Conservation (phyloP, 352 stramenopile genomes). For the Pythium oligandrum region DNA sequence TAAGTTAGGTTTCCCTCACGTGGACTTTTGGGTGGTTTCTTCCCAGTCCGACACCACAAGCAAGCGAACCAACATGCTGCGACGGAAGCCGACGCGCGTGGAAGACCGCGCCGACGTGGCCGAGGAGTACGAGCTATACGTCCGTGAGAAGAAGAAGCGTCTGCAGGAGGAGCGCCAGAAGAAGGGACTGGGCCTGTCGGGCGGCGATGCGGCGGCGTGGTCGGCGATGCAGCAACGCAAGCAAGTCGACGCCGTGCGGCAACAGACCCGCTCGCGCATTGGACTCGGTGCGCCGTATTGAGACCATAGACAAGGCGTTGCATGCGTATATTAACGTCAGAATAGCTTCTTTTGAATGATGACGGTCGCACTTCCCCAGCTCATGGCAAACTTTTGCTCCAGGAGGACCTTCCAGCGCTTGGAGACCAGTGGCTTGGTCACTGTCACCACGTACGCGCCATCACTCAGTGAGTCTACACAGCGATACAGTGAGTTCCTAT, state of each 20-base stretch:
- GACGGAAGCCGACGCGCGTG: slow-evolving; percentile 54
- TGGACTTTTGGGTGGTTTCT: no score
- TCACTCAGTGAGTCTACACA: slow-evolving; percentile 31
- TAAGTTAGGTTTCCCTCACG: no score
- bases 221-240: slow-evolving; percentile 2
- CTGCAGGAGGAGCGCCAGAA: not conserved
- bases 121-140: slow-evolving; percentile 67
- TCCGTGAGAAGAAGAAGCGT: slow-evolving; percentile 42
- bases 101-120: slow-evolving; percentile 63
- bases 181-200: not conserved
- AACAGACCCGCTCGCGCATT: slow-evolving; percentile 17
- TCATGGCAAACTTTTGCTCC: slow-evolving; percentile 65
- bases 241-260: slow-evolving; percentile 8
- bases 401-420: slow-evolving; percentile 52
- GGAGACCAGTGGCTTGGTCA: slow-evolving; percentile 55
- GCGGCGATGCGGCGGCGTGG: slow-evolving; percentile 1
- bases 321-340: slow-evolving; percentile 11
- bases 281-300: slow-evolving; percentile 10
- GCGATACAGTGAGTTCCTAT: not conserved
- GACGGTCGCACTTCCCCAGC: slow-evolving; percentile 53
- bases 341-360: slow-evolving; percentile 63
- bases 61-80: slow-evolving; percentile 32
- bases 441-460: slow-evolving; percentile 52
- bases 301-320: slow-evolving; percentile 1
- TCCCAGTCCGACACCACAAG: not conserved